Evolutionary conservation across 1,284 basidiomycete genomes (phyloP).

Genomic region (Malassezia yamatoensis): DNA sequence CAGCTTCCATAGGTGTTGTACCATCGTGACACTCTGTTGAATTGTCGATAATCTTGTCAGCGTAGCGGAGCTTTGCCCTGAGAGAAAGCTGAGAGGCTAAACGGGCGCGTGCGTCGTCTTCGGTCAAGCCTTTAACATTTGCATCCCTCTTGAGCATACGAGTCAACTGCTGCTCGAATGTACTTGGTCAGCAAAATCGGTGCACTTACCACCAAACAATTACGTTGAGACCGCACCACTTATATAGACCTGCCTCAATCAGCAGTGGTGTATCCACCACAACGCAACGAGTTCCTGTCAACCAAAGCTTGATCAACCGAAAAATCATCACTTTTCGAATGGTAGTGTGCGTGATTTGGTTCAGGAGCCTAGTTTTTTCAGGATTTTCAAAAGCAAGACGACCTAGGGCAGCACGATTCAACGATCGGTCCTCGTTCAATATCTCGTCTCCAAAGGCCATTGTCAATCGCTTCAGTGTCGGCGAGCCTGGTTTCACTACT

Average conservation of each 20-base stretch:
- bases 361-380: conserved; percentile 62
- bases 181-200: conserved; percentile 4
- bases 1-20: conserved; percentile 50
- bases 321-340: conserved; percentile 67
- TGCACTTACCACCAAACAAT: conserved; percentile 73
- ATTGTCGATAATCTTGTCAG: conserved; percentile 81
- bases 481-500: conserved; percentile 75
- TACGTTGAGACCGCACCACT: conserved; percentile 69
- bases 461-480: conserved; percentile 61
- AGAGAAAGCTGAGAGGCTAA: conserved; percentile 74
- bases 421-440: conserved; percentile 56
- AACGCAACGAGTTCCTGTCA: conserved; percentile 65
- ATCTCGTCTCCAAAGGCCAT: conserved; percentile 67
- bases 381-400: conserved; percentile 63
- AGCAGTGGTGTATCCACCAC: conserved; percentile 87
- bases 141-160: conserved; percentile 41
- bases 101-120: conserved; percentile 58
- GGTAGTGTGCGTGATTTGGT: conserved; percentile 79
- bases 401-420: conserved; percentile 77
- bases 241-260: conserved; percentile 79
- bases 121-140: conserved; percentile 49
- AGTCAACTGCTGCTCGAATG: conserved; percentile 28
- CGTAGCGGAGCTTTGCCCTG: conserved; percentile 66
- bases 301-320: conserved; percentile 63
- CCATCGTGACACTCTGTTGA: conserved; percentile 49